Conservation (phyloP, 2,329 filamentous ascomycete genomes). For the Pseudogymnoascus sp. region DNA sequence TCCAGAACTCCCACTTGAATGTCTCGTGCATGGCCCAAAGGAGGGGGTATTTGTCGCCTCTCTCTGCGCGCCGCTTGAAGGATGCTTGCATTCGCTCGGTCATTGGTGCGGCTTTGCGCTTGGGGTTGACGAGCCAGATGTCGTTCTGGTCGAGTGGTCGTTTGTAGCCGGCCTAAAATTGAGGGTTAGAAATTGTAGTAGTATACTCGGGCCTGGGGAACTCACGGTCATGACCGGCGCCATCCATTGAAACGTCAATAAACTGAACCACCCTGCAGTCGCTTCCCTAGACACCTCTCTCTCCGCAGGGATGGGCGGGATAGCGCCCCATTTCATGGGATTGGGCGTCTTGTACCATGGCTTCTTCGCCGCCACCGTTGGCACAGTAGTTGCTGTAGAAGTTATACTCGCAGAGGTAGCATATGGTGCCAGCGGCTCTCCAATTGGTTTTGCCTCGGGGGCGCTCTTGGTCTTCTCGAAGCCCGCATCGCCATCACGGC, state of each 20-base stretch:
- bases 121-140: conserved; percentile 80
- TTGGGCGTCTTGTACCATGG: conserved; percentile 58
- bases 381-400: background rate
- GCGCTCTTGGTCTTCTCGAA: conserved; percentile 8
- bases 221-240: conserved; percentile 70
- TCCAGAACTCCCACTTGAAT: conserved; percentile 74
- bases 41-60: conserved; percentile 65
- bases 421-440: background rate
- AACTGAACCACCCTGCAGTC: conserved; percentile 63
- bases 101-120: conserved; percentile 62
- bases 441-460: background rate
- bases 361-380: conserved; percentile 31
- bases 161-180: conserved; percentile 65
- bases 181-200: conserved; percentile 15
- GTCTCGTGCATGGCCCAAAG: conserved; percentile 78
- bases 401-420: background rate
- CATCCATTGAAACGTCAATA: conserved; percentile 84
- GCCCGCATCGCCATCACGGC: conserved; percentile 14
- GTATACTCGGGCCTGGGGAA: conserved; percentile 12
- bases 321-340: conserved; percentile 50
- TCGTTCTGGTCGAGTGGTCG: conserved; percentile 75
- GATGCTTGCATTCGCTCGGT: conserved; percentile 56
- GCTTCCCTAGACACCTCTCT: conserved; percentile 57
- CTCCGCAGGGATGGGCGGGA: conserved; percentile 47
- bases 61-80: conserved; percentile 59